Evolutionary conservation across 768 basidiomycete species (phyloP).

Genomic region (Pulveroboletus sp.): DNA sequence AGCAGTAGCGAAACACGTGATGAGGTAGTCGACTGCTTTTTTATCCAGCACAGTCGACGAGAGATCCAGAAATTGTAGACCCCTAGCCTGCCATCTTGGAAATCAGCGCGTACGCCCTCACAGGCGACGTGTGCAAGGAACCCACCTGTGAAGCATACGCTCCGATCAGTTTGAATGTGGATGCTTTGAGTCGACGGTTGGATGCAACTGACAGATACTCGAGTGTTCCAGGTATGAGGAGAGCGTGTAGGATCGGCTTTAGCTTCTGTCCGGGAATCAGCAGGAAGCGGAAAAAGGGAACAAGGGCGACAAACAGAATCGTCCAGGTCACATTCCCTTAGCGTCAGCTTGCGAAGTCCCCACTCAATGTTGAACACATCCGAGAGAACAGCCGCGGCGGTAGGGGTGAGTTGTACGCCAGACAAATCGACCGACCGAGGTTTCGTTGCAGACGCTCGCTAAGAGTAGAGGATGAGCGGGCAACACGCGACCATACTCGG

Average conservation of each 20-base stretch:
- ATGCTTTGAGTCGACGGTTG: conserved; percentile 72
- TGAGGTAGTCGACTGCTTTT: conserved; percentile 77
- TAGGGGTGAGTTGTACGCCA: conserved; percentile 64
- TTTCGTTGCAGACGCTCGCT: conserved; percentile 49
- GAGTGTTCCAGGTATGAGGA: conserved; percentile 77
- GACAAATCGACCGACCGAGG: conserved; percentile 80
- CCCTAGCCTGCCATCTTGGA: conserved; percentile 50
- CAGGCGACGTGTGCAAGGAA: neutral
- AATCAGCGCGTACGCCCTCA: neutral
- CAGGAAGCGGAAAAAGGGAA: neutral
- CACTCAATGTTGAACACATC: conserved; percentile 92
- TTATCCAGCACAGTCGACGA: conserved; percentile 85
- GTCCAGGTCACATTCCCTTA: conserved; percentile 85
- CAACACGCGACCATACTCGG: no score
- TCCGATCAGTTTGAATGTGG: conserved; percentile 75
- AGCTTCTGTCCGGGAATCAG: conserved; percentile 47
- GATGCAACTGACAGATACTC: conserved; percentile 83
- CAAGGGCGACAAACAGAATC: conserved; percentile 51
- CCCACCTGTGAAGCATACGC: conserved; percentile 72
- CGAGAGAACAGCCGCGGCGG: conserved; percentile 74
- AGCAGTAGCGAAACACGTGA: conserved; percentile 51
- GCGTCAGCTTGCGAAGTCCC: conserved; percentile 80
- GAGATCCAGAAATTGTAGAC: conserved; percentile 82
- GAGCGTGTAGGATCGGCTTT: conserved; percentile 85
- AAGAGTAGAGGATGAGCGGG: neutral